phyloP scores from a whole-genome alignment of 208 protist genomes.

The Trichomonas vaginalis region DNA sequence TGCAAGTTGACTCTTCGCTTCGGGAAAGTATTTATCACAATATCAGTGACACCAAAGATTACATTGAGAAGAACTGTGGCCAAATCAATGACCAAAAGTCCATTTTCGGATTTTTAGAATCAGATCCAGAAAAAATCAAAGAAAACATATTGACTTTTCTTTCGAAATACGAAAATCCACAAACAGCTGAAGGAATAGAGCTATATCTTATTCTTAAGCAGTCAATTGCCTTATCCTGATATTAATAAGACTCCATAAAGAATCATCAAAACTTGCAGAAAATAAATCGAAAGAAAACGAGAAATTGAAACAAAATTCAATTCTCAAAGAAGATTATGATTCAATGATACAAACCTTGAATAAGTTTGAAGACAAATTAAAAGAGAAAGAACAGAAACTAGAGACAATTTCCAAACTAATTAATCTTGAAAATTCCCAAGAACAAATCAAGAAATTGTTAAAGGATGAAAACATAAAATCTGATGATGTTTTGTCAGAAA shows the following conservation, averaged over 20 bases:
- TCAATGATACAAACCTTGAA: background rate
- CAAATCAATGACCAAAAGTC: background rate
- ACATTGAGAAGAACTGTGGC: background rate
- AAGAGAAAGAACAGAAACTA: background rate
- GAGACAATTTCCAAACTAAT: background rate
- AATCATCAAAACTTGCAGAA: background rate
- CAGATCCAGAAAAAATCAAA: background rate
- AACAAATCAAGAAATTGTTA: background rate
- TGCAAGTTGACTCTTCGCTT: background rate
- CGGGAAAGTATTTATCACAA: background rate
- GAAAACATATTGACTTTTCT: background rate
- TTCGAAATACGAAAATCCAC: background rate
- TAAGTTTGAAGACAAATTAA: background rate
- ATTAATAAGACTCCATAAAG: background rate
- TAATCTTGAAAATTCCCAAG: background rate
- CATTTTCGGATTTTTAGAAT: background rate
- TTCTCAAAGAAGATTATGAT: background rate
- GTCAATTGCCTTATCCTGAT: background rate
- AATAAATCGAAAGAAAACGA: background rate
- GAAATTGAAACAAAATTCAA: background rate
- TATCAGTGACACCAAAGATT: background rate
- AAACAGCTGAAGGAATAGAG: background rate
- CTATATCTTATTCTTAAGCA: background rate
- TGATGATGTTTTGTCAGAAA: background rate
- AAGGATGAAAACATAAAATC: background rate